Conservation (phyloP, 2,329 filamentous ascomycete species). For the Neurospora sp. region DNA sequence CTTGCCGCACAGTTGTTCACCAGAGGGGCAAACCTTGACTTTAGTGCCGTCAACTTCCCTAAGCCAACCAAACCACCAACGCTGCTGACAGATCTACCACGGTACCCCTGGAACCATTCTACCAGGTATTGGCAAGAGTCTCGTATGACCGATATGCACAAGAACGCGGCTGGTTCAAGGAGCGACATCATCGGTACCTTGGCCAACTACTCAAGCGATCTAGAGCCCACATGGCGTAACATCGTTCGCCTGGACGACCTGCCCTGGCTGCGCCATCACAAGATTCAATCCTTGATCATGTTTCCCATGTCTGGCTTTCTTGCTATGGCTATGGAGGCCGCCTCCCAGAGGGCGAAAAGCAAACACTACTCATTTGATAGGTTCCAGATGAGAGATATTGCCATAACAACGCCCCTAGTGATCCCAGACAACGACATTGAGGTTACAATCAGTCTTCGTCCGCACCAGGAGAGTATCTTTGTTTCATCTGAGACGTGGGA, state of each 20-base stretch:
- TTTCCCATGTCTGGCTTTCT: constrained; percentile 46
- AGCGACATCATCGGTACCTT: constrained; percentile 38
- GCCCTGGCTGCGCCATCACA: constrained; percentile 50
- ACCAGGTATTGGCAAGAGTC: constrained; percentile 39
- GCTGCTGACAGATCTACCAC: constrained; percentile 33
- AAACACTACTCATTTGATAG: constrained; percentile 24
- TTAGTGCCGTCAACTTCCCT: constrained; percentile 38
- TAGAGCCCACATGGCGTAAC: constrained; percentile 40
- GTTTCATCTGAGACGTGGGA: constrained; percentile 38
- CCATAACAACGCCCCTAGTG: constrained; percentile 35
- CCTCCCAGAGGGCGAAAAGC: constrained; percentile 24
- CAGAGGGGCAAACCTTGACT: constrained; percentile 34
- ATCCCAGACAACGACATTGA: constrained; percentile 40
- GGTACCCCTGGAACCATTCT: constrained; percentile 39
- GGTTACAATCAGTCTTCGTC: constrained; percentile 36
- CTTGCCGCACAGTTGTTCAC: constrained; percentile 34
- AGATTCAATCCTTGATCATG: constrained; percentile 45
- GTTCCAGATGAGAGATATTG: constrained; percentile 38
- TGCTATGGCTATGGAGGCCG: constrained; percentile 41
- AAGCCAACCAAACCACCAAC: constrained; percentile 24
- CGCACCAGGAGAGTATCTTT: constrained; percentile 31
- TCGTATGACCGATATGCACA: constrained; percentile 32
- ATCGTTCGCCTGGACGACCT: constrained; percentile 36
- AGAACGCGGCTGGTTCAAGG: constrained; percentile 28
- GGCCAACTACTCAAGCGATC: constrained; percentile 33